Conservation (phyloP, 129 eudicot genomes). For the Helichrysum umbraculigerum region DNA sequence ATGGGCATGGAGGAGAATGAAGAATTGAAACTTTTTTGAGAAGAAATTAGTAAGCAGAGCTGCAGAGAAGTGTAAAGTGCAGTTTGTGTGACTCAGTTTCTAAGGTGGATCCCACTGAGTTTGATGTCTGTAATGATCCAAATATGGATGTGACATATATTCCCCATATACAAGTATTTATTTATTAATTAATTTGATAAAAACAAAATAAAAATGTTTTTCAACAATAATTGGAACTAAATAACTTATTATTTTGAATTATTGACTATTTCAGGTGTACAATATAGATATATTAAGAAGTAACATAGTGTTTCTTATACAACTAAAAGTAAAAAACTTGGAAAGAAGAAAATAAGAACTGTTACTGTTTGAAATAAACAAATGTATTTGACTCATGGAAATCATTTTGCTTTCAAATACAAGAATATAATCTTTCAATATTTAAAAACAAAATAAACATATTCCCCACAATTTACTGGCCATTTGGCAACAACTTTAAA, state of each 20-base stretch:
- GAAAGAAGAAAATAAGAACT: neutral
- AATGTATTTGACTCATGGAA: no score
- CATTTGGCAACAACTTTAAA: no score
- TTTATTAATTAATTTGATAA: neutral
- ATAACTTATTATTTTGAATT: no score
- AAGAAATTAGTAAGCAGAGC: neutral
- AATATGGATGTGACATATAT: slow-evolving; percentile 17
- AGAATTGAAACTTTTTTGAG: neutral
- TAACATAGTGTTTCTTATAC: no score
- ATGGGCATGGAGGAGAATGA: neutral
- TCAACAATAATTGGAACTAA: neutral
- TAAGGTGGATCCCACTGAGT: slow-evolving; percentile 14
- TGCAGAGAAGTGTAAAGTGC: slow-evolving; percentile 4
- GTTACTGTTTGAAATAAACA: neutral
- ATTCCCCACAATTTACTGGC: no score
- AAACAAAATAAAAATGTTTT: neutral
- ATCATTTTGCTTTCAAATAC: no score
- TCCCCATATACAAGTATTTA: neutral
- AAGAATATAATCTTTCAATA: no score
- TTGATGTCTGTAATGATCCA: slow-evolving; percentile 4
- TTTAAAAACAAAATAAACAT: no score
- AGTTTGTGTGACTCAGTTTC: neutral
- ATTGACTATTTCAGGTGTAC: no score
- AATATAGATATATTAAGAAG: no score
- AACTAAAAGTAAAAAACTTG: neutral